These are phyloP conservation scores for Xanthoconium purpureum DNA, from an alignment of 768 basidiomycete species.

Conservation along the genomic window DNA sequence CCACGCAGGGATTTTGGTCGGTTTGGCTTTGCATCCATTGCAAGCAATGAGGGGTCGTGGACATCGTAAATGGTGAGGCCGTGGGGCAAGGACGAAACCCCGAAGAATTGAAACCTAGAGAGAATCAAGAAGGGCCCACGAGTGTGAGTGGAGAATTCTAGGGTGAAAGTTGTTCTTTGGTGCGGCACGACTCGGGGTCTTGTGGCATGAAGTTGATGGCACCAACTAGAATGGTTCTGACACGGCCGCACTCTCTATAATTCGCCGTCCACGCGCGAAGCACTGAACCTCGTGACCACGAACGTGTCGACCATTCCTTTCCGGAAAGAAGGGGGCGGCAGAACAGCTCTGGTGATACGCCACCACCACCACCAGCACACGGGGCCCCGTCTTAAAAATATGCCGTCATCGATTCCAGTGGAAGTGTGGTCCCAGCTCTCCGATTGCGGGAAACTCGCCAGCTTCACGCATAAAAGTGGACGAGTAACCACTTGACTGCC, in stretches of 20 bases:
- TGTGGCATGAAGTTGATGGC: constrained; percentile 4
- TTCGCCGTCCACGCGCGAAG: constrained; percentile 1
- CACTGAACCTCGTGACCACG: background rate
- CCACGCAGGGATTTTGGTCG: constrained; percentile 12
- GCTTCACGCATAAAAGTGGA: too few relatives aligned
- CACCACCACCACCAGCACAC: background rate
- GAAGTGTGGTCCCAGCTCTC: too few relatives aligned
- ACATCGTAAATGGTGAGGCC: background rate
- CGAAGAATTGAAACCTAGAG: background rate
- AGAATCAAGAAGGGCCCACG: background rate
- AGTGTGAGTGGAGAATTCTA: background rate
- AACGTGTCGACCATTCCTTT: background rate
- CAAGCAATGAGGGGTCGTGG: constrained; percentile 9
- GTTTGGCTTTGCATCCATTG: constrained; percentile 10
- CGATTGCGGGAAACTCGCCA: too few relatives aligned
- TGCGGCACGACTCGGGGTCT: constrained; percentile 2
- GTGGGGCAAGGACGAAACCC: background rate
- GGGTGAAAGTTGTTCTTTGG: background rate
- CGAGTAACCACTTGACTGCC: too few relatives aligned
- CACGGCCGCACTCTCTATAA: background rate
- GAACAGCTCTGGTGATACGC: background rate
- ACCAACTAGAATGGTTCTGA: background rate
- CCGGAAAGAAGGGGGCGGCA: too few relatives aligned
- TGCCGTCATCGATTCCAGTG: too few relatives aligned
- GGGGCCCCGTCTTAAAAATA: too few relatives aligned